Evolutionary conservation across 768 basidiomycete species (phyloP).

Genomic region (Mrakia blollopis): DNA sequence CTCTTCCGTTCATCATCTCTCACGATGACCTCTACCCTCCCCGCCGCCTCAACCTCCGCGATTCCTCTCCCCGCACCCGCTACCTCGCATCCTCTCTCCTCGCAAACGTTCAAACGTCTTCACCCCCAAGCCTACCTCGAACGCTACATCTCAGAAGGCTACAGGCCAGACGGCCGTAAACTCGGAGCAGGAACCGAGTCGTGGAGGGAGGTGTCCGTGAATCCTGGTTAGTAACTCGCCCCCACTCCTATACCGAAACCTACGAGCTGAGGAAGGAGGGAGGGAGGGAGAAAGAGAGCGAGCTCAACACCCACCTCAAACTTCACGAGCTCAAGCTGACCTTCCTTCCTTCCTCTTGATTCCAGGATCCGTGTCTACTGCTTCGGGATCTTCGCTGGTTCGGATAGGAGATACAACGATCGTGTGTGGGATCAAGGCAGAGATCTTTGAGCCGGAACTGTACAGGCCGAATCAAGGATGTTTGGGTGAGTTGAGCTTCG

Average conservation of each 20-base stretch:
- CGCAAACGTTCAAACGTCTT: conserved; percentile 69
- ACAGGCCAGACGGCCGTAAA: conserved; percentile 74
- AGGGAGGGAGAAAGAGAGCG: neutral
- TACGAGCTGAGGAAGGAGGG: neutral
- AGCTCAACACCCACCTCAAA: too few species aligned
- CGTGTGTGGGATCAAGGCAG: conserved; percentile 92
- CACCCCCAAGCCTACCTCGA: conserved; percentile 85
- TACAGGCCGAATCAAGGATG: conserved; percentile 71
- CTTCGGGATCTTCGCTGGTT: conserved; percentile 86
- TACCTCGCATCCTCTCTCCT: conserved; percentile 30
- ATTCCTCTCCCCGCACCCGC: conserved; percentile 15
- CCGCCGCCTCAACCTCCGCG: conserved; percentile 30
- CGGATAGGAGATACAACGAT: conserved; percentile 88
- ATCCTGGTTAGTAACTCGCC: conserved; percentile 60
- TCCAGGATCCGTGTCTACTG: conserved; percentile 86
- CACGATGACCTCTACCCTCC: neutral
- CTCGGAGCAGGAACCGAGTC: neutral
- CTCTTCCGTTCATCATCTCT: too few species aligned
- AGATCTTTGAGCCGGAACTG: conserved; percentile 84
- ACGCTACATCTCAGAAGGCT: conserved; percentile 69
- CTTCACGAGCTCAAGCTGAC: neutral
- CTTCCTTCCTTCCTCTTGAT: neutral
- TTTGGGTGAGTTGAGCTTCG: conserved; percentile 56
- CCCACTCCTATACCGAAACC: neutral
- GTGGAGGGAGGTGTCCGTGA: conserved; percentile 72